Evolutionary conservation across 2,329 filamentous ascomycete species (phyloP), one percentile per base, ranked within the genome.

Genomic region (Pseudogymnoascus sp.): DNA sequence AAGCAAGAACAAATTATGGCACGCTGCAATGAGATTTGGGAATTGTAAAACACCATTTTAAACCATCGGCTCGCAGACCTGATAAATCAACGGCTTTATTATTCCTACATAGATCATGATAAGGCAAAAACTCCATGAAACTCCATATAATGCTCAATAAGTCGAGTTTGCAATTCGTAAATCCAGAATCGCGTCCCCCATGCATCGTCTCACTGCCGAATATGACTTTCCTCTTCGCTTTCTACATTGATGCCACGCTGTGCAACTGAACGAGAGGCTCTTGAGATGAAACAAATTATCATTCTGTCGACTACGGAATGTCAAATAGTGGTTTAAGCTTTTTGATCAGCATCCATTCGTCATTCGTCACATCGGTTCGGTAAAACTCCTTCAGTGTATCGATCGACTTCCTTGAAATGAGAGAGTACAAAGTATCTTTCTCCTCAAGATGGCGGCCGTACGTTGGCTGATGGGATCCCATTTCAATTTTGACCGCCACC

Each of bases 331-430:
- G 87, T 85, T 99, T 99, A 73, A 99, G 80, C 83, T 96, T 96
- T 77, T 93, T 90, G 72, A 99, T 91, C 67, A 99, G 81, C 72
- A 85, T 81, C 94, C 94, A 99, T 78, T 99, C 94, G 10, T 97
- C 94, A 77, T 90, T 93, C 59, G 83, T 83, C 43, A 97, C 91
- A 65, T 97, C 92, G 63, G 85, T 80, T 63, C 92, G 83, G 79
- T 97, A 99, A 75, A 91, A 97, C 73, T 97, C 91, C 83, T 99
- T 99, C 67, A 99, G 84, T 7, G 88, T 92, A 77, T 99, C 91
- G 75, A 99, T 99, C 72, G 89, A 94, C 69, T 85, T 82, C 68
- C 94, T 84, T 45, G 90, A 94, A 70, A 99, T 91, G 64, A 89
- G 81, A 67, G 89, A 93, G 83, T 97, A 97, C 12, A 99, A 81